Percentiles rank a stretch among this genome's conserved stretches.
These are phyloP conservation scores for Fusarium sp. DNA, from an alignment of 2,329 filamentous ascomycete genomes.

Conservation along the genomic window DNA sequence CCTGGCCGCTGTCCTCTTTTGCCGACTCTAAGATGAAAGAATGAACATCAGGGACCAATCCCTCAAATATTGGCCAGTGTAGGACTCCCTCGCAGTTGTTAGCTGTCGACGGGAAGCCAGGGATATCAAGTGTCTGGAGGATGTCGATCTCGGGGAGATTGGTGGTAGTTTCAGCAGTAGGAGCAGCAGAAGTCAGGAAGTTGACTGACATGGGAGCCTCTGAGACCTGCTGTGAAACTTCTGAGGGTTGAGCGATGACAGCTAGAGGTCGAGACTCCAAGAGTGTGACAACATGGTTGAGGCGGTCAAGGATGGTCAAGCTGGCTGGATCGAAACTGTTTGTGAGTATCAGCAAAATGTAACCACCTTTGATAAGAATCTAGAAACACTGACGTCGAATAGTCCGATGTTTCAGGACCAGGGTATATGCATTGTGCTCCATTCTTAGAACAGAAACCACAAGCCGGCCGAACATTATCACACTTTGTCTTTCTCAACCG, in stretches of 20 bases:
- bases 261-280: not conserved
- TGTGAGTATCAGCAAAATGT: too few species aligned
- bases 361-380: too few species aligned
- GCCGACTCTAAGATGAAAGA: not conserved
- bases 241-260: not conserved
- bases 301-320: not conserved
- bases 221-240: not conserved
- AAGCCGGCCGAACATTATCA: slow-evolving; percentile 18
- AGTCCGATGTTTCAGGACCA: slow-evolving; percentile 8
- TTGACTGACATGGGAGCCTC: not conserved
- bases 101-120: not conserved
- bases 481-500: slow-evolving; percentile 25
- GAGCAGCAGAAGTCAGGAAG: not conserved
- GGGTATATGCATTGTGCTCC: slow-evolving; percentile 22
- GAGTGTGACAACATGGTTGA: not conserved
- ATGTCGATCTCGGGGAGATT: not conserved
- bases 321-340: not conserved
- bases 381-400: slow-evolving; percentile 5
- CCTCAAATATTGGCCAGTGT: not conserved
- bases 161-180: not conserved
- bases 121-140: not conserved
- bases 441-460: slow-evolving; percentile 19
- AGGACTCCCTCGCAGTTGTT: not conserved
- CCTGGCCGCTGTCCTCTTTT: not conserved
- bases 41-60: not conserved